A percentile compares a stretch with the other conserved stretches of the same genome.
Evolutionary conservation across 2,329 filamentous ascomycete species (phyloP).

Genomic region (Ceratocystis cacaofunesta): DNA sequence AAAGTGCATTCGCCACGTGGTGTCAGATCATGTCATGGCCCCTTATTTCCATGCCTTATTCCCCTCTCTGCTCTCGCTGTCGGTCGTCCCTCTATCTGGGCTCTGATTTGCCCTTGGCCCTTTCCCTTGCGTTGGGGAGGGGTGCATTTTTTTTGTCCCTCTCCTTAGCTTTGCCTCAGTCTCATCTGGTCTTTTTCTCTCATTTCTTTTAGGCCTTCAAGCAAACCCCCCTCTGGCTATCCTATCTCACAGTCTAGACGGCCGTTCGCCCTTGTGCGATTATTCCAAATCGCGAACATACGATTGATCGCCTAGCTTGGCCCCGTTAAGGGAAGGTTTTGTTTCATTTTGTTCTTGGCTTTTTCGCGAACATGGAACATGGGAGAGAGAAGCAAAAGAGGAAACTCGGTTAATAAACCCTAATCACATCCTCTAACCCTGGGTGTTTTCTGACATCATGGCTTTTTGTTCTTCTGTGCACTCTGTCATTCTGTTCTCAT

Average conservation of each 20-base stretch:
- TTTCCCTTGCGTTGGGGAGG: not conserved
- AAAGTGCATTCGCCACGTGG: slow-evolving; percentile 1
- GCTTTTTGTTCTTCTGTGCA: too few relatives aligned
- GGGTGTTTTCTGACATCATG: too few relatives aligned
- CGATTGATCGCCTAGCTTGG: not conserved
- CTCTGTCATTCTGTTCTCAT: not conserved
- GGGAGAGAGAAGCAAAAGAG: not conserved
- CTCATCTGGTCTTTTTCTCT: slow-evolving; percentile 1
- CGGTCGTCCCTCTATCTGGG: not conserved
- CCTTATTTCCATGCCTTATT: not conserved
- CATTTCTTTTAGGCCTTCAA: not conserved
- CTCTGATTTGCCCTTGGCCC: not conserved
- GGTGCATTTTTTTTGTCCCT: not conserved
- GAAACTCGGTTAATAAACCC: not conserved
- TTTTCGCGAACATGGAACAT: slow-evolving; percentile 3
- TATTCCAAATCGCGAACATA: not conserved
- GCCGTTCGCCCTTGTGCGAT: not conserved
- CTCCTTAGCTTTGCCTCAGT: not conserved
- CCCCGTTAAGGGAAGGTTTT: not conserved
- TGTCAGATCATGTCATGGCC: not conserved
- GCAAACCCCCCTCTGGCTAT: not conserved
- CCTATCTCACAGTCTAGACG: not conserved
- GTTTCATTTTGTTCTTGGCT: slow-evolving; percentile 4
- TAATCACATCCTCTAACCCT: not conserved
- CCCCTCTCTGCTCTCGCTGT: not conserved